Conservation (phyloP, 2,329 filamentous ascomycete genomes). For the Leptodontidium sp. region DNA sequence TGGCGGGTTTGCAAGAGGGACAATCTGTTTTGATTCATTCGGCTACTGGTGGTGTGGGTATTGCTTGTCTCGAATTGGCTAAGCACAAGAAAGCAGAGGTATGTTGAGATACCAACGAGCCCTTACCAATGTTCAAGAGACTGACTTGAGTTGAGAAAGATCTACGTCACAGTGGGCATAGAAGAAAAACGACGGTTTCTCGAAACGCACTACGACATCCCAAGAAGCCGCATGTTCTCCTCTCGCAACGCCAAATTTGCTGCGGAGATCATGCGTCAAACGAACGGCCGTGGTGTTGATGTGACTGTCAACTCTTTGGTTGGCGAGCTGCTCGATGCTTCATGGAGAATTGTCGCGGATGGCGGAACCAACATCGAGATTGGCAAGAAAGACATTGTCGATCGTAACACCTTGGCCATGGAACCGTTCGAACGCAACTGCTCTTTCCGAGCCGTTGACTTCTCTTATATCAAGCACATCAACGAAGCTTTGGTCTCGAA, state of each 20-base stretch:
- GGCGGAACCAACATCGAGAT: conserved; percentile 45
- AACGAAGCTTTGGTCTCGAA: no score
- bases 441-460: conserved; percentile 35
- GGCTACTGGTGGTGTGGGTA: conserved; percentile 45
- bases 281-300: conserved; percentile 40
- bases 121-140: no score
- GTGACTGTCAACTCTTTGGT: conserved; percentile 41
- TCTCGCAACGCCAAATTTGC: background rate
- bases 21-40: conserved; percentile 45
- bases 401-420: conserved; percentile 31
- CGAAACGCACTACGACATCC: background rate
- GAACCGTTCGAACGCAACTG: conserved; percentile 34
- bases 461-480: no score
- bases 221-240: background rate
- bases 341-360: conserved; percentile 47
- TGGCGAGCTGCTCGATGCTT: conserved; percentile 42
- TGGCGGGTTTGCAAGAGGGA: background rate
- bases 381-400: conserved; percentile 35
- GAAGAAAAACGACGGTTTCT: conserved; percentile 17
- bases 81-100: conserved; percentile 6
- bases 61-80: conserved; percentile 41
- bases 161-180: conserved; percentile 14
- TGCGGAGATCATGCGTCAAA: background rate
- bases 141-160: background rate
- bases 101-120: no score